Evolutionary conservation across 2,329 filamentous ascomycete genomes (phyloP), one percentile per base, ranked within the genome.

Genomic region (Calonectria henricotiae): DNA sequence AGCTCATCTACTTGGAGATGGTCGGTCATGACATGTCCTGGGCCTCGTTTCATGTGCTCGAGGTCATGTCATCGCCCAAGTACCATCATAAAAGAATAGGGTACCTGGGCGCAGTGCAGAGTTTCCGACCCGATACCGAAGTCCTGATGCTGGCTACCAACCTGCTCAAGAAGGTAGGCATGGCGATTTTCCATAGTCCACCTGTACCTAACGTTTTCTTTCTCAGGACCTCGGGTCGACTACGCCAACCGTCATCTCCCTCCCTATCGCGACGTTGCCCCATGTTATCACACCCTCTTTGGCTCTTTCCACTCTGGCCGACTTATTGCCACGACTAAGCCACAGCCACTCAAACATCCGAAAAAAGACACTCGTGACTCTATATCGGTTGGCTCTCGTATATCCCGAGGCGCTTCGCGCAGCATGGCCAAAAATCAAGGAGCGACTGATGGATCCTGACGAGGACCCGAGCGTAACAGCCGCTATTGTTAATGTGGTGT

Each of bases 21-120:
- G 95, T 98, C 76, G 96, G 96, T 15, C 94, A 98, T 81, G 96
- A 98, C 83, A 99, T 99, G 96, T 98, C 96, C 3, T 99, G 96
- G 96, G 96, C 96, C 4, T 95, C 95, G 13, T 99, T 99, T 84
- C 94, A 99, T 82, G 96, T 98, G 63, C 91, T 99, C 58, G 96
- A 99, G 85, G 96, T 99, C 84, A 99, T 99, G 96, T 97, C 95
- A 43, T 97, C 94, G 44, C 88, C 93, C 58, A 98, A 98, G 81
- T 97, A 97, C 82, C 89, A 95, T 75, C 96, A 98, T 83, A 99
- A 99, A 84, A 90, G 96, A 74, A 94, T 98, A 51, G 96, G 96
- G 68, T 99, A 99, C 82, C 87, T 99, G 23, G 96, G 93, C 15
- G 96, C 96, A 9, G 95, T 98, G 35, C 96, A 99, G 86, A 98